These are phyloP conservation scores for Arthrobotrys entomopaga DNA, from an alignment of 2,329 filamentous ascomycete species.

Conservation along the genomic window DNA sequence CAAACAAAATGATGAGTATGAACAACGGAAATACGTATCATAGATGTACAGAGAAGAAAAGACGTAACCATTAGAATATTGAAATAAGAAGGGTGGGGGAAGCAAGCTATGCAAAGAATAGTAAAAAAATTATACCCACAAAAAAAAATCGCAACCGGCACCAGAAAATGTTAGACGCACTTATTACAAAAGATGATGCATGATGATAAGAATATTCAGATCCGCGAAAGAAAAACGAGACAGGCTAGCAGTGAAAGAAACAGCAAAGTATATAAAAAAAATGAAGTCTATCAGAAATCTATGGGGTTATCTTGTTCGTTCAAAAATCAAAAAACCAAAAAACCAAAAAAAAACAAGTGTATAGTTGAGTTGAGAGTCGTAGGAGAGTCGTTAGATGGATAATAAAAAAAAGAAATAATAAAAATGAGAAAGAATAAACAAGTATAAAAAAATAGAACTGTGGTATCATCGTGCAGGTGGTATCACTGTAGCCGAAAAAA, in stretches of 20 bases:
- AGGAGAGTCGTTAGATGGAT: constrained; percentile 36
- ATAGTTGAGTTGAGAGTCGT: constrained; percentile 52
- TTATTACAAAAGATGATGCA: constrained; percentile 34
- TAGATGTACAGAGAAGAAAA: constrained; percentile 47
- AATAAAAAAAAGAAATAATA: constrained; percentile 28
- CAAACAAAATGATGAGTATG: constrained; percentile 11
- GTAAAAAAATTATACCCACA: constrained; percentile 24
- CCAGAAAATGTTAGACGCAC: constrained; percentile 49
- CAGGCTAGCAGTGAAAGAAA: constrained; percentile 7
- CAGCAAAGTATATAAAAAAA: constrained; percentile 12
- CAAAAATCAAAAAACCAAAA: constrained; percentile 43
- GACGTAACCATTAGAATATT: constrained; percentile 46
- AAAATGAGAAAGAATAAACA: constrained; percentile 36
- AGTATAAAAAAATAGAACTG: constrained; percentile 34
- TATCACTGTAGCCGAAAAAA: constrained; percentile 55
- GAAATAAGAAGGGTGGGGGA: constrained; percentile 36
- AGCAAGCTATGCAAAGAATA: constrained; percentile 49
- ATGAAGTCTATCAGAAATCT: constrained; percentile 42
- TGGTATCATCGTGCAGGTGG: constrained; percentile 55
- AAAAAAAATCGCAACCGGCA: constrained; percentile 53
- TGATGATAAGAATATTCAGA: constrained; percentile 15
- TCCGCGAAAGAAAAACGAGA: constrained; percentile 15
- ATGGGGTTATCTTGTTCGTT: constrained; percentile 52
- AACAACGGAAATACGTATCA: constrained; percentile 50
- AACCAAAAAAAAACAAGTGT: constrained; percentile 23